A percentile compares a stretch with the other conserved stretches of the same genome.
These are phyloP conservation scores for Globisporangium lucens DNA, from an alignment of 352 stramenopile species.

Conservation along the genomic window DNA sequence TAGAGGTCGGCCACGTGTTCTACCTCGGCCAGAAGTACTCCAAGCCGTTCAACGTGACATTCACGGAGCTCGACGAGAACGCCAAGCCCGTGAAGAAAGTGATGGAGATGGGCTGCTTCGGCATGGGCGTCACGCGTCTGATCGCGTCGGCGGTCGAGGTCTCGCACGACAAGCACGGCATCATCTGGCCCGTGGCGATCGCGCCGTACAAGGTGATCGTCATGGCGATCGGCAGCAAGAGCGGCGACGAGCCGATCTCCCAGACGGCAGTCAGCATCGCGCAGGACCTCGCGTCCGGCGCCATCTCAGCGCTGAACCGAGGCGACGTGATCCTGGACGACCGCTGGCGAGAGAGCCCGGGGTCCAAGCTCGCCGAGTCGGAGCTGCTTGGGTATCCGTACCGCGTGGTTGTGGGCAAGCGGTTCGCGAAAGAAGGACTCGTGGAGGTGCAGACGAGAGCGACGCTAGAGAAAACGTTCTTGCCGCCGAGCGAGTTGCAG, in stretches of 20 bases:
- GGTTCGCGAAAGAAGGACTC: constrained; percentile 67
- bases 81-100: constrained; percentile 37
- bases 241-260: constrained; percentile 41
- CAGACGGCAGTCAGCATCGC: constrained; percentile 50
- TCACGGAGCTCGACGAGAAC: constrained; percentile 32
- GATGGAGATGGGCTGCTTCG: constrained; percentile 89
- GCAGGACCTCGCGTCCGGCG: constrained; percentile 36
- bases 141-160: constrained; percentile 81
- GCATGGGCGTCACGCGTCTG: constrained; percentile 81
- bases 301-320: constrained; percentile 24
- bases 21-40: constrained; percentile 90
- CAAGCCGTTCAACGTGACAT: constrained; percentile 70
- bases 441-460: constrained; percentile 71
- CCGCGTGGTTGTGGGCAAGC: constrained; percentile 81
- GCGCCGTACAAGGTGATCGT: constrained; percentile 81
- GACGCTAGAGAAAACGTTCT: constrained; percentile 62
- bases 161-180: constrained; percentile 71
- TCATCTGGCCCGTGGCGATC: constrained; percentile 79
- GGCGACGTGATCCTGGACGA: constrained; percentile 84
- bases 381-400: constrained; percentile 87
- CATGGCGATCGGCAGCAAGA: constrained; percentile 69
- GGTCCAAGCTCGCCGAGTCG: constrained; percentile 79
- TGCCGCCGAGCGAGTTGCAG: constrained; percentile 39
- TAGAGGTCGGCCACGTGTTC: constrained; percentile 89
- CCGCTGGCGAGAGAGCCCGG: constrained; percentile 74